Percentiles rank a stretch among this genome's conserved stretches.
Conservation (phyloP, 2,329 filamentous ascomycete species). For the Nectriaceae sp. region DNA sequence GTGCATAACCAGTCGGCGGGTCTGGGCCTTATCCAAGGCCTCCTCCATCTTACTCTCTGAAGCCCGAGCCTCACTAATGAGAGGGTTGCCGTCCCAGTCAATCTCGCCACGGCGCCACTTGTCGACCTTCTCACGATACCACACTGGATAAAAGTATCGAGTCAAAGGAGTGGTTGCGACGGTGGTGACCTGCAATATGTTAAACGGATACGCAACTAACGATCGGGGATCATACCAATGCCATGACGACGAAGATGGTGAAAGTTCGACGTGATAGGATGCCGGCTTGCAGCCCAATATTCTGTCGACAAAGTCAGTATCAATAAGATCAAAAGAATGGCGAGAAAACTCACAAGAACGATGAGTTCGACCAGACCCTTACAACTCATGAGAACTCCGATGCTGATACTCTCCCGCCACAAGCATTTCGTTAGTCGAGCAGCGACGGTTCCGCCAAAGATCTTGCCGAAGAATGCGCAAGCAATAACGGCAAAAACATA, state of each 20-base stretch:
- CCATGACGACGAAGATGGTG: conserved; percentile 95
- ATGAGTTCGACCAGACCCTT: conserved; percentile 95
- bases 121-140: conserved; percentile 54
- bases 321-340: not conserved
- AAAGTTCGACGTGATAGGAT: conserved; percentile 82
- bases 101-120: conserved; percentile 78
- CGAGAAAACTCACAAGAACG: conserved; percentile 66
- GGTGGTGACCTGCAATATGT: conserved; percentile 67
- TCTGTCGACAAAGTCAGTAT: conserved; percentile 37
- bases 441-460: conserved; percentile 78
- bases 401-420: conserved; percentile 88
- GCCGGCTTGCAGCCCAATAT: conserved; percentile 77
- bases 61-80: conserved; percentile 23
- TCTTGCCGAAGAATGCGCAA: conserved; percentile 83
- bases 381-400: conserved; percentile 92
- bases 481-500: conserved; percentile 84
- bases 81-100: conserved; percentile 68
- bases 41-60: conserved; percentile 29
- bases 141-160: conserved; percentile 70
- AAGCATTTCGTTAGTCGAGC: conserved; percentile 70
- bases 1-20: conserved; percentile 27
- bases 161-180: conserved; percentile 81
- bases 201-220: not conserved
- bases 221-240: conserved; percentile 48
- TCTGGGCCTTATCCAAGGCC: conserved; percentile 28